phyloP scores from a whole-genome alignment of 1,284 basidiomycete species.

The Porodaedalea pini region DNA sequence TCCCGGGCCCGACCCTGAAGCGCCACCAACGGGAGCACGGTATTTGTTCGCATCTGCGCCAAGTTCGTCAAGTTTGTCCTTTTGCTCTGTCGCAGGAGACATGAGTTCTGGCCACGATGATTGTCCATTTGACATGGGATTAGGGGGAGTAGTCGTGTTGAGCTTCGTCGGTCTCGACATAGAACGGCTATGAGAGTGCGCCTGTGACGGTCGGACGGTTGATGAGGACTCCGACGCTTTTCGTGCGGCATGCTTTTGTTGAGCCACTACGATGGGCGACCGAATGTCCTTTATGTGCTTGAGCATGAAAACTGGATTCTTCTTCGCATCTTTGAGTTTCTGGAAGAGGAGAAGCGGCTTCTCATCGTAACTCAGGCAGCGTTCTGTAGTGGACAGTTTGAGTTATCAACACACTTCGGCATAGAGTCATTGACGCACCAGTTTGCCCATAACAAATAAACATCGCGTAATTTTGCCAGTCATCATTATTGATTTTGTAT shows the following conservation, averaged over 20 bases:
- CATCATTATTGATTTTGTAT: conserved; percentile 97
- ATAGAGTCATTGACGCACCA: too few species aligned
- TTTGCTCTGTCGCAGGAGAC: conserved; percentile 55
- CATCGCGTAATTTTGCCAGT: conserved; percentile 98
- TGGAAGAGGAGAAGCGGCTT: conserved; percentile 97
- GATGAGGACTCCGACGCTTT: conserved; percentile 52
- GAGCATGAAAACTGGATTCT: conserved; percentile 98
- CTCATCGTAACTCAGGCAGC: conserved; percentile 96
- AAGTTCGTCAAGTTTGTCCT: conserved; percentile 32
- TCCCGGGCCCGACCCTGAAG: conserved; percentile 20
- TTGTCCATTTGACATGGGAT: conserved; percentile 54
- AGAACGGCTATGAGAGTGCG: conserved; percentile 15
- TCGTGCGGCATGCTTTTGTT: conserved; percentile 87
- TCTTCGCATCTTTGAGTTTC: conserved; percentile 94
- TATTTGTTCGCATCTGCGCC: conserved; percentile 21
- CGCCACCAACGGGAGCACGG: conserved; percentile 9
- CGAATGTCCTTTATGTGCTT: conserved; percentile 98
- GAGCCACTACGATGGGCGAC: conserved; percentile 91
- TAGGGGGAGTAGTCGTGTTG: conserved; percentile 33
- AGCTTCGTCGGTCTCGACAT: conserved; percentile 18
- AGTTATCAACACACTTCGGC: too few species aligned
- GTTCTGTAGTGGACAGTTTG: conserved; percentile 52
- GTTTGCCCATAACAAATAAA: conserved; percentile 96
- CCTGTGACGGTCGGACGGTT: conserved; percentile 25
- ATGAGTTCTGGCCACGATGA: conserved; percentile 68